Evolutionary conservation across 1,284 basidiomycete species (phyloP).

Genomic region (Puccinia sorghi): DNA sequence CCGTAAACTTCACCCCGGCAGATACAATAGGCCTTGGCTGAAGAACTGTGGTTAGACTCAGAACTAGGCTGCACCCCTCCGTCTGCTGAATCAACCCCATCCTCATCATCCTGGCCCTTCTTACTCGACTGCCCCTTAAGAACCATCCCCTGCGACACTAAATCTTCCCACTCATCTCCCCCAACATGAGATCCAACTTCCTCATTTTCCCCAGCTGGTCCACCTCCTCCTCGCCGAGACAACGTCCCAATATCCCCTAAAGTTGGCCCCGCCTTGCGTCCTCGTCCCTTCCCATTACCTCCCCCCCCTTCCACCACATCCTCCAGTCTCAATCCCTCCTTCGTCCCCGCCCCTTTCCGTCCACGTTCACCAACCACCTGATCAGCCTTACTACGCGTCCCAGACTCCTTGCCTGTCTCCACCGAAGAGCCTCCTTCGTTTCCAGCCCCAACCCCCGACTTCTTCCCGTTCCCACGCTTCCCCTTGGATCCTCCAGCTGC

Average conservation of each 20-base stretch:
- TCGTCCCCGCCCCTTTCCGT: neutral
- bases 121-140: too few species aligned
- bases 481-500: neutral
- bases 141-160: too few species aligned
- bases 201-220: too few species aligned
- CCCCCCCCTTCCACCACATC: slow-evolving; percentile 6
- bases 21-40: slow-evolving; percentile 28
- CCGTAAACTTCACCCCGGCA: slow-evolving; percentile 31
- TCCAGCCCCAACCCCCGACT: neutral
- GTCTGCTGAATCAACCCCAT: too few species aligned
- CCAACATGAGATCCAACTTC: too few species aligned
- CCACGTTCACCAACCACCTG: neutral
- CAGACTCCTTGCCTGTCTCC: neutral
- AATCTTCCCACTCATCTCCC: too few species aligned
- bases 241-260: too few species aligned
- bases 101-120: too few species aligned
- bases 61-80: neutral
- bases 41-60: slow-evolving; percentile 27
- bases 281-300: neutral
- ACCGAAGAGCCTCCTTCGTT: neutral
- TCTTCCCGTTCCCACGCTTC: slow-evolving; percentile 27
- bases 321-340: neutral
- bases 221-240: too few species aligned
- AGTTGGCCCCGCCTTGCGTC: neutral
- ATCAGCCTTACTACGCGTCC: neutral